Evolutionary conservation across 176 grass and related monocot genomes (phyloP).

Genomic region (Zoysia japonica): DNA sequence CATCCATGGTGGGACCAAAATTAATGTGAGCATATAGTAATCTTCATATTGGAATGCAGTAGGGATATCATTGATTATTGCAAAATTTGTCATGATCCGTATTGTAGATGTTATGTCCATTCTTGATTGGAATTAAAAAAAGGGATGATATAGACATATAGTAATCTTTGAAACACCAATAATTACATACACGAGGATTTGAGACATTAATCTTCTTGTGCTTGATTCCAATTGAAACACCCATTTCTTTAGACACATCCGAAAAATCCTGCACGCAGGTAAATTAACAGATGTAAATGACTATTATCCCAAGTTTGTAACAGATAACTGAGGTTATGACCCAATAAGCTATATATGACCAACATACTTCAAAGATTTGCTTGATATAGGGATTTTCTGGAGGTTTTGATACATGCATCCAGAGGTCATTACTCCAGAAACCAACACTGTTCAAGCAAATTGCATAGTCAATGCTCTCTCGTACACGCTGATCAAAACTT

Average conservation of each 20-base stretch:
- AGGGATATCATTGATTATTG: background rate
- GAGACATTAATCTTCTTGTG: constrained; percentile 99
- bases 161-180: constrained; percentile 28
- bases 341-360: constrained; percentile 26
- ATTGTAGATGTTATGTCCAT: background rate
- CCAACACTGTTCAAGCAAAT: constrained; percentile 98
- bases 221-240: constrained; percentile 82
- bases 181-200: constrained; percentile 75
- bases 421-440: constrained; percentile 84
- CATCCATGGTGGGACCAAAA: constrained; percentile 3
- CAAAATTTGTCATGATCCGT: background rate
- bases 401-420: constrained; percentile 97
- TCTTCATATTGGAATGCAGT: background rate
- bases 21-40: constrained; percentile 10
- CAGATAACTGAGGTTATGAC: constrained; percentile 11
- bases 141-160: background rate
- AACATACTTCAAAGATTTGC: constrained; percentile 85
- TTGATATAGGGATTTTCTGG: constrained; percentile 96
- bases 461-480: constrained; percentile 93
- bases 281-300: constrained; percentile 28
- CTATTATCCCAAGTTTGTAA: background rate
- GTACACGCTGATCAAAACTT: constrained; percentile 93
- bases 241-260: constrained; percentile 78
- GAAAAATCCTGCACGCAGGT: constrained; percentile 70
- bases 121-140: constrained; percentile 19